Evolutionary conservation across 192 early-diverging fungal genomes (phyloP).

Genomic region (Gaertneriomyces sp.): DNA sequence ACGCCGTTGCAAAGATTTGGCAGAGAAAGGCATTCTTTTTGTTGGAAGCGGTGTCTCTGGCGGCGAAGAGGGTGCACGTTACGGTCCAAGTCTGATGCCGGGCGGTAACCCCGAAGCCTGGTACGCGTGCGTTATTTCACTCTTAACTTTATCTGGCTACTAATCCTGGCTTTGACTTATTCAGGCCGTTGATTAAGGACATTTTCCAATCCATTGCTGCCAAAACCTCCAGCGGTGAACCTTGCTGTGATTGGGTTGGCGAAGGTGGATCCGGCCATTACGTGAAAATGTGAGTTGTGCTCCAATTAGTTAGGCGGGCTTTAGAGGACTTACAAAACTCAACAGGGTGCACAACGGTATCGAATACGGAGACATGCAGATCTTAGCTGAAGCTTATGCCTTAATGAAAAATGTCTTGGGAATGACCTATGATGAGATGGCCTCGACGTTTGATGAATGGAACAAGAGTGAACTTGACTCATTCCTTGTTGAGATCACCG

Average conservation of each 20-base stretch:
- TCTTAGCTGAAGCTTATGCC: slow-evolving; percentile 94
- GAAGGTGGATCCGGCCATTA: slow-evolving; percentile 96
- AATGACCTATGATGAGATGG: slow-evolving; percentile 81
- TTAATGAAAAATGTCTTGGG: slow-evolving; percentile 86
- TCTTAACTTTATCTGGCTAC: not conserved
- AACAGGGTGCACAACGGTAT: slow-evolving; percentile 91
- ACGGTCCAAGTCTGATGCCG: slow-evolving; percentile 96
- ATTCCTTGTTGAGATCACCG: slow-evolving; percentile 95
- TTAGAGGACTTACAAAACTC: too few species aligned
- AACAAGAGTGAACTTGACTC: slow-evolving; percentile 97
- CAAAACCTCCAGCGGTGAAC: slow-evolving; percentile 74
- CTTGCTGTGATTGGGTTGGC: slow-evolving; percentile 99
- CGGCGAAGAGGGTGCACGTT: slow-evolving; percentile 97
- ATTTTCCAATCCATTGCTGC: slow-evolving; percentile 97
- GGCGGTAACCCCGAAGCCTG: slow-evolving; percentile 92
- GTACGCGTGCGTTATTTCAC: slow-evolving; percentile 43
- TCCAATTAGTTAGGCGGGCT: too few species aligned
- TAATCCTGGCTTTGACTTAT: not conserved
- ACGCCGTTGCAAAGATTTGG: slow-evolving; percentile 83
- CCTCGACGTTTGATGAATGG: slow-evolving; percentile 85
- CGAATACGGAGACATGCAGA: slow-evolving; percentile 99
- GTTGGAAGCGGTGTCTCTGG: slow-evolving; percentile 97
- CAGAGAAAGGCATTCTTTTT: slow-evolving; percentile 88
- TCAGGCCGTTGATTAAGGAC: slow-evolving; percentile 79
- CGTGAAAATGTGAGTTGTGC: slow-evolving; percentile 79